Percentiles rank a stretch among this genome's conserved stretches.
These are phyloP conservation scores for Aspergillus incahuasiensis DNA, from an alignment of 495 filamentous ascomycete species.

Conservation along the genomic window DNA sequence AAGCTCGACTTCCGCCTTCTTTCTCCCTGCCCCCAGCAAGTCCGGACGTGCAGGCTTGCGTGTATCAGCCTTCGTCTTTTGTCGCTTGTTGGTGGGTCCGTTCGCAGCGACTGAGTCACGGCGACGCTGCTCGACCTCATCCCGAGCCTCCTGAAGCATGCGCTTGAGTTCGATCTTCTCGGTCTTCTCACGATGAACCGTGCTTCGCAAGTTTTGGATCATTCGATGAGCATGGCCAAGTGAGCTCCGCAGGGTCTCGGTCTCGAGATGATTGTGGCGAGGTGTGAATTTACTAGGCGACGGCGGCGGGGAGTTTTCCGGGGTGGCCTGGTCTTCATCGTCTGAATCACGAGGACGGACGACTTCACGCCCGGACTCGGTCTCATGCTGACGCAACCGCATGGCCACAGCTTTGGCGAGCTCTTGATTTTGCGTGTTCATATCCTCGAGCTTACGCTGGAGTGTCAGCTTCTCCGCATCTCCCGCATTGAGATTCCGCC, in stretches of 20 bases:
- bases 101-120: slow-evolving; percentile 49
- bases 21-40: slow-evolving; percentile 73
- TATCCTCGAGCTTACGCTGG: slow-evolving; percentile 77
- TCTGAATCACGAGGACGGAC: slow-evolving; percentile 61
- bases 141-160: slow-evolving; percentile 91
- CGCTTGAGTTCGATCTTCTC: slow-evolving; percentile 94
- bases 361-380: slow-evolving; percentile 52
- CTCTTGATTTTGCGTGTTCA: slow-evolving; percentile 83
- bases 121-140: slow-evolving; percentile 80
- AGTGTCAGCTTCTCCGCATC: slow-evolving; percentile 70
- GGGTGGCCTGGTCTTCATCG: slow-evolving; percentile 64
- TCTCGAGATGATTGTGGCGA: slow-evolving; percentile 82
- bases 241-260: slow-evolving; percentile 90
- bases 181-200: slow-evolving; percentile 94
- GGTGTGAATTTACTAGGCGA: slow-evolving; percentile 90
- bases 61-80: slow-evolving; percentile 64
- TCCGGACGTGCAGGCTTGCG: slow-evolving; percentile 71
- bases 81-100: slow-evolving; percentile 51
- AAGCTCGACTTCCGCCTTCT: slow-evolving; percentile 67
- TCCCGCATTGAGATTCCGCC: slow-evolving; percentile 65
- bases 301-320: slow-evolving; percentile 83
- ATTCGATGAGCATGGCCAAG: slow-evolving; percentile 91
- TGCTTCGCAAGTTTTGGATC: slow-evolving; percentile 90
- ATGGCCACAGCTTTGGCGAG: slow-evolving; percentile 73
- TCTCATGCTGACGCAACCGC: slow-evolving; percentile 63